Evolutionary conservation across 2,329 filamentous ascomycete species (phyloP), one percentile per base, ranked within the genome.

Genomic region (Fusarium metavorans): DNA sequence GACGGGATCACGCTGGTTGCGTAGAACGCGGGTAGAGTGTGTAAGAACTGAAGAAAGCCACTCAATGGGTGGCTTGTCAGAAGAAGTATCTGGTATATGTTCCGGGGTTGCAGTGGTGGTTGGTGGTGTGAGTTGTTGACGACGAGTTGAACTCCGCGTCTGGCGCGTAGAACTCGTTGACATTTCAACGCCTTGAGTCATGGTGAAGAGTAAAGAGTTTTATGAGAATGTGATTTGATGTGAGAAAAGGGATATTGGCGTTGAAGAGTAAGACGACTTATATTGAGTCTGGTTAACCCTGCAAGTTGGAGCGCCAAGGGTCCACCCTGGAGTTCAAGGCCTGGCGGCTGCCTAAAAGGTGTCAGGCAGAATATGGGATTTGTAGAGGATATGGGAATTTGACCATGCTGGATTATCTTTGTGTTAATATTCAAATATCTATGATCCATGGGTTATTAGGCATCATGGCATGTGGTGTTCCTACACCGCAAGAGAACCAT

Each of bases 111-210:
- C 10, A n/a, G 20, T 56, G 45, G 20, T 30, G 32, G 59, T 35
- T 52, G 67, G 43, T 23, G 66, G 43, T 39, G 60, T 30, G n/a
- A 64, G 23, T 20, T 56, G 61, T 23, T 57, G 39, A 23, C 25
- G 59, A 23, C 59, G 71, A 23, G 66, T 67, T 59, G 64, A 68
- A 37, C 70, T 77, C 52, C 74, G 64, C 27, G 70, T 76, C 54
- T 65, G 74, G 23, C 66, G 74, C 1, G 25, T 64, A 25, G 61
- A 34, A 1, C 25, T 11, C 2, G 16, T 45, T 6, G 54, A 56
- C 1, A 58, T 11, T 16, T 64, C 61, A 52, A 67, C 43, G 18
- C 32, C 27, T 50, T 56, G 25, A 20, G 69, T 43, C 69, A 75
- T 75, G 20, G 18, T 9, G 39, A 34, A 23, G 16, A 61, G 43